Evolutionary conservation across 1,139 yeast genomes (phyloP).

Genomic region (Candida sanyaensis): DNA sequence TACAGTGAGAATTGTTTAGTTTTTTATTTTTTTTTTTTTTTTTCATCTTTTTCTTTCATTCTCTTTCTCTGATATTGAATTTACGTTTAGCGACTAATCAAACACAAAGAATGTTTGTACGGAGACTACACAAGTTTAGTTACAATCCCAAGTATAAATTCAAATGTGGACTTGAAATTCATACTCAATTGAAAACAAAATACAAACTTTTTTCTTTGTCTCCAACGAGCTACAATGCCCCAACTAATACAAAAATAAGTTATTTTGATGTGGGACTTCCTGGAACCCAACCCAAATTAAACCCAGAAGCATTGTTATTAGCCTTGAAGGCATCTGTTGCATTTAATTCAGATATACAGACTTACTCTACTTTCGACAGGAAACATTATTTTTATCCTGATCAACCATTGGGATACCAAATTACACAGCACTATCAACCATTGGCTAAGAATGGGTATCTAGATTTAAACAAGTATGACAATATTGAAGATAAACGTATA

Average conservation of each 20-base stretch:
- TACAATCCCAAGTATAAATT: constrained; percentile 35
- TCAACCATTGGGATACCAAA: constrained; percentile 95
- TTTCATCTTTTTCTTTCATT: neutral
- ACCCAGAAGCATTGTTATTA: constrained; percentile 69
- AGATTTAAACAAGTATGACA: constrained; percentile 55
- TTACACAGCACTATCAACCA: constrained; percentile 87
- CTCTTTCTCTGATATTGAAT: no score
- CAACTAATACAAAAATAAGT: constrained; percentile 73
- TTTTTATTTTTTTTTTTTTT: neutral
- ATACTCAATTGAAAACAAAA: constrained; percentile 78
- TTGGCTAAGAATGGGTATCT: constrained; percentile 69
- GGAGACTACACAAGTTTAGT: constrained; percentile 8
- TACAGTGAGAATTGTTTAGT: no score
- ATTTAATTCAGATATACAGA: constrained; percentile 59
- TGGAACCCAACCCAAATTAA: constrained; percentile 87
- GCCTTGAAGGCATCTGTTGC: constrained; percentile 79
- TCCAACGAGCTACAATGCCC: constrained; percentile 45
- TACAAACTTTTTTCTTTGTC: constrained; percentile 76
- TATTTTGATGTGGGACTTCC: constrained; percentile 87
- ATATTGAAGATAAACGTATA: constrained; percentile 46
- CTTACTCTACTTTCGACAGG: constrained; percentile 73
- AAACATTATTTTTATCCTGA: constrained; percentile 97
- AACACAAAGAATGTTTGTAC: neutral
- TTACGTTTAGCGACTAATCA: no score
- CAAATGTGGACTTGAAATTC: constrained; percentile 91